Evolutionary conservation across 1,284 basidiomycete genomes (phyloP).

Genomic region (Coniophora puteana): DNA sequence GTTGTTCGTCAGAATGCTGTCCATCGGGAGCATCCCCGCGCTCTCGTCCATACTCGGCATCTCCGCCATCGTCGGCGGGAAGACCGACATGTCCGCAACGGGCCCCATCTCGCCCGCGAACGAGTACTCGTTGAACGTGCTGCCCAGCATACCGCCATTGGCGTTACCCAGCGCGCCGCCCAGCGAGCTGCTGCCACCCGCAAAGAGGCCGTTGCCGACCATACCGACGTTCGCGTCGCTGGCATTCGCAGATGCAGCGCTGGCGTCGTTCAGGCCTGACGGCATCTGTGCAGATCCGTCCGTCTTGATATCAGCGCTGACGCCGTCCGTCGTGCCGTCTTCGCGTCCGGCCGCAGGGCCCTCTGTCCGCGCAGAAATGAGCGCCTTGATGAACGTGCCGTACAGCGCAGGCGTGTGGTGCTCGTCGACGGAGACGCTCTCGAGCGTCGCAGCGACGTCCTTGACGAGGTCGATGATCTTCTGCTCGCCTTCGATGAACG

Average conservation of each 20-base stretch:
- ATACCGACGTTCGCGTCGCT: conserved; percentile 16
- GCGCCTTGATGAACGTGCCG: conserved; percentile 79
- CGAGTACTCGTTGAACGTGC: conserved; percentile 58
- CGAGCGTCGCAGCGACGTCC: conserved; percentile 78
- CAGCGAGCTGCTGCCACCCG: too few species aligned
- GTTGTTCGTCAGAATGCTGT: conserved; percentile 68
- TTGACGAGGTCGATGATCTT: conserved; percentile 71
- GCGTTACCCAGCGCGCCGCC: conserved; percentile 14
- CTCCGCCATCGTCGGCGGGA: conserved; percentile 77
- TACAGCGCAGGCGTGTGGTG: conserved; percentile 86
- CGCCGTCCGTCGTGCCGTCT: conserved; percentile 18
- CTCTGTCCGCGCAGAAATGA: conserved; percentile 62
- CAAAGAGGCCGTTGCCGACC: conserved; percentile 16
- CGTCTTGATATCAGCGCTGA: conserved; percentile 12
- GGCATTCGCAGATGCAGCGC: neutral
- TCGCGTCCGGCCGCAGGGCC: conserved; percentile 20
- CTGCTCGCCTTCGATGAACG: conserved; percentile 71
- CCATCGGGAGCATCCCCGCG: conserved; percentile 64
- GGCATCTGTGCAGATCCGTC: neutral
- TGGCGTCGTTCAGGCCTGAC: neutral
- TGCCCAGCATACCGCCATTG: conserved; percentile 10
- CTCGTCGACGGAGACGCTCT: conserved; percentile 68
- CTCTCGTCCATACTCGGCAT: conserved; percentile 42
- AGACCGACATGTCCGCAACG: conserved; percentile 71
- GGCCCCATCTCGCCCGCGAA: conserved; percentile 79